These are phyloP conservation scores for Inga leiocalycina DNA, from an alignment of 306 rosid species.

Conservation along the genomic window DNA sequence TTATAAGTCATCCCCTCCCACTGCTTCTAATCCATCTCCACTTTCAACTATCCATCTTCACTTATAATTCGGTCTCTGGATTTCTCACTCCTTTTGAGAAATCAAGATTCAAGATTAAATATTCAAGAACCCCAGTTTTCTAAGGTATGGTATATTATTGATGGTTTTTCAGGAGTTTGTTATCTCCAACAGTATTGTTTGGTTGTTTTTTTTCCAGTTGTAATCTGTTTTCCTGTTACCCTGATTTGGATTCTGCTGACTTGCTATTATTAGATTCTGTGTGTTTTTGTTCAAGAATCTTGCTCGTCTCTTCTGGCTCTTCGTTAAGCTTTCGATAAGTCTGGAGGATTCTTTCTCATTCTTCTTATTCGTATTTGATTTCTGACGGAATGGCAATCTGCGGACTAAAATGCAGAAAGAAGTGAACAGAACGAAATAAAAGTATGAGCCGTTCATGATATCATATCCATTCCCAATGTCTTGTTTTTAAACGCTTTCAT, in stretches of 20 bases:
- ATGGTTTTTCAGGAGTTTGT: constrained; percentile 35
- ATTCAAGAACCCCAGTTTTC: constrained; percentile 36
- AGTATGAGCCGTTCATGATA: neutral
- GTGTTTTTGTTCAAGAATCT: constrained; percentile 24
- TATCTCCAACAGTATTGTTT: constrained; percentile 29
- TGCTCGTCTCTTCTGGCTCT: constrained; percentile 34
- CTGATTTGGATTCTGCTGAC: constrained; percentile 32
- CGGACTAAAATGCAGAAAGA: constrained; percentile 20
- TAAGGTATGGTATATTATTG: constrained; percentile 20
- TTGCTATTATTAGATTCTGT: constrained; percentile 36
- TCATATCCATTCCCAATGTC: neutral
- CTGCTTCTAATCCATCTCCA: constrained; percentile 54
- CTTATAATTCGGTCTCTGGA: constrained; percentile 37
- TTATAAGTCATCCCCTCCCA: constrained; percentile 34
- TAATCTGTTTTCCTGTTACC: constrained; percentile 17
- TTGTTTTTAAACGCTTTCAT: neutral
- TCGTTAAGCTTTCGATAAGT: constrained; percentile 29
- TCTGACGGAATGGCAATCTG: constrained; percentile 25
- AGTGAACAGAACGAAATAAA: neutral
- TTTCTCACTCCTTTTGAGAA: constrained; percentile 28
- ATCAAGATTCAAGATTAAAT: neutral
- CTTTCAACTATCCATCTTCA: constrained; percentile 38
- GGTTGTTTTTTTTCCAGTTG: neutral
- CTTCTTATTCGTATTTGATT: constrained; percentile 22
- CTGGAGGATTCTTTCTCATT: constrained; percentile 28